These are phyloP conservation scores for Musa schizocarpa DNA, from an alignment of 176 grass and related monocot species.

Conservation along the genomic window DNA sequence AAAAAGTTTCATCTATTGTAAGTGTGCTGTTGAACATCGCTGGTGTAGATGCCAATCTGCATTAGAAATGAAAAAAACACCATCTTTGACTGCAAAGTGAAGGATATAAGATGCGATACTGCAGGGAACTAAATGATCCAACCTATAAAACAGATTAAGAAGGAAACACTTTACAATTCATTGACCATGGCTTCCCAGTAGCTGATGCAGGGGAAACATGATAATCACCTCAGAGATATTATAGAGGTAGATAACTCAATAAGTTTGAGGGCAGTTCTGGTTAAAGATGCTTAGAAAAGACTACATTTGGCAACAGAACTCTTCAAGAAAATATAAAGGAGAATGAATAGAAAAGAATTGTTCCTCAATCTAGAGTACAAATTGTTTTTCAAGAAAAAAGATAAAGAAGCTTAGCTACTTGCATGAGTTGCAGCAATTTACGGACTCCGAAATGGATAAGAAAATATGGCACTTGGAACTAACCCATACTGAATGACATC, in stretches of 20 bases:
- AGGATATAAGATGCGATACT: background rate
- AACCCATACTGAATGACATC: constrained; percentile 90
- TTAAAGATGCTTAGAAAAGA: background rate
- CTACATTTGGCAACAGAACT: background rate
- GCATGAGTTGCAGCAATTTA: background rate
- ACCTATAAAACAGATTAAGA: background rate
- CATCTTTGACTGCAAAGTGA: background rate
- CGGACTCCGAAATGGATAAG: background rate
- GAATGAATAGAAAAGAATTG: background rate
- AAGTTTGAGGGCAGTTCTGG: background rate
- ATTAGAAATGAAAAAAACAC: constrained; percentile 13
- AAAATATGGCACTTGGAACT: constrained; percentile 34
- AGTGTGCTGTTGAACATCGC: constrained; percentile 99
- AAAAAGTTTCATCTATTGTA: constrained; percentile 57
- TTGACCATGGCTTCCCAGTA: background rate
- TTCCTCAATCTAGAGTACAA: background rate
- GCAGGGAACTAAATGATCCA: background rate
- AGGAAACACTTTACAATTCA: background rate
- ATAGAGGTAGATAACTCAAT: background rate
- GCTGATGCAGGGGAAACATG: background rate
- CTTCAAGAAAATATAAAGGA: background rate
- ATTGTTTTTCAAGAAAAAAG: background rate
- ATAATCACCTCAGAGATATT: background rate
- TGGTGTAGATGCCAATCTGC: constrained; percentile 93
- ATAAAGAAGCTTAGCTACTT: background rate